Evolutionary conservation across 2,329 filamentous ascomycete genomes (phyloP).

Genomic region (Ophiostoma montium): DNA sequence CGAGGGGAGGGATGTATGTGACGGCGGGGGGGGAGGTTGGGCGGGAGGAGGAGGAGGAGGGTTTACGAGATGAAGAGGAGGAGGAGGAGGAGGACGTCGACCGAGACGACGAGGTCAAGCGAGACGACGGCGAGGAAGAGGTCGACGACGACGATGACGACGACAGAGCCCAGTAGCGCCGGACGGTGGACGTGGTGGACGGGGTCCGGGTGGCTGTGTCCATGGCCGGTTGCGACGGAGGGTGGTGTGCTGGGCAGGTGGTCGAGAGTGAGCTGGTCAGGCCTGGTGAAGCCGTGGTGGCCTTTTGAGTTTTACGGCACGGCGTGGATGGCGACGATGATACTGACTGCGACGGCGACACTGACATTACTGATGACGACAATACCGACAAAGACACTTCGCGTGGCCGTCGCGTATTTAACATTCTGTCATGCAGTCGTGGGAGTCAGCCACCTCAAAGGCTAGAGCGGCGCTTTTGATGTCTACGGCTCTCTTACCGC

Average conservation of each 20-base stretch:
- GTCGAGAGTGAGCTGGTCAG: too few relatives aligned
- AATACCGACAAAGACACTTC: too few relatives aligned
- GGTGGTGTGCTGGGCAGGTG: not conserved
- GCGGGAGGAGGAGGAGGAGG: not conserved
- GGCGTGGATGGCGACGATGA: too few relatives aligned
- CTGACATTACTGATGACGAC: too few relatives aligned
- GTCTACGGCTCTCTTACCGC: too few relatives aligned
- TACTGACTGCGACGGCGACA: too few relatives aligned
- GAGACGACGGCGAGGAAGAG: not conserved
- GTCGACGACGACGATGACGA: not conserved
- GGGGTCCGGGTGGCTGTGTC: not conserved
- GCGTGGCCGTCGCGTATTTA: too few relatives aligned
- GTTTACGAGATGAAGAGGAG: not conserved
- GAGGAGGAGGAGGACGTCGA: not conserved
- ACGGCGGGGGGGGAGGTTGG: slow-evolving; percentile 11
- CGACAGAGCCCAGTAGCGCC: slow-evolving; percentile 11
- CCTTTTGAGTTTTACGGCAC: too few relatives aligned
- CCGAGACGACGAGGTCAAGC: not conserved
- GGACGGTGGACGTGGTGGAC: slow-evolving; percentile 3
- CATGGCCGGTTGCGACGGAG: not conserved
- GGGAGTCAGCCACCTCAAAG: too few relatives aligned
- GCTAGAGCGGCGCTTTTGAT: too few relatives aligned
- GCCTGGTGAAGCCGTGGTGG: too few relatives aligned
- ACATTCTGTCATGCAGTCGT: too few relatives aligned
- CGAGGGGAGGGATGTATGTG: slow-evolving; percentile 23